Evolutionary conservation across 192 early-diverging fungal species (phyloP).

Genomic region (Entomortierella lignicola): DNA sequence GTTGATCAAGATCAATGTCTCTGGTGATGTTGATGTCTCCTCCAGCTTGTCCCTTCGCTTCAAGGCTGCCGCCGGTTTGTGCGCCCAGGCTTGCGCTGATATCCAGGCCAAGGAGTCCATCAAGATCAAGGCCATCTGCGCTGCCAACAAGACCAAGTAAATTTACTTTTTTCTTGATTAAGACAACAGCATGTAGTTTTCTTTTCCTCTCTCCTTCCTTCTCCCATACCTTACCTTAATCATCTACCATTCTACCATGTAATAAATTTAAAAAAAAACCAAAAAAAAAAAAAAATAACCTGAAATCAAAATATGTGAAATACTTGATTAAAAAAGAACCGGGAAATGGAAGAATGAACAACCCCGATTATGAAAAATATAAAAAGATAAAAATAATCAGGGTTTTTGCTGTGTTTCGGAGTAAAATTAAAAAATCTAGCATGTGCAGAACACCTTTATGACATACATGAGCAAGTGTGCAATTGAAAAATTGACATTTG

Average conservation of each 20-base stretch:
- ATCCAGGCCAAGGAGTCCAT: conserved; percentile 31
- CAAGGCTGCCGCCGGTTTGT: conserved; percentile 35
- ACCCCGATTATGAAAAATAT: too few relatives aligned
- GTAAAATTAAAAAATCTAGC: too few relatives aligned
- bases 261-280: too few relatives aligned
- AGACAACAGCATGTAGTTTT: not conserved
- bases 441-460: too few relatives aligned
- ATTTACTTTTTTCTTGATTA: not conserved
- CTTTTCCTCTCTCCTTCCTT: not conserved
- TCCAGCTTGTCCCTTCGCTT: conserved; percentile 22
- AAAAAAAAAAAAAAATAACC: too few relatives aligned
- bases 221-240: not conserved
- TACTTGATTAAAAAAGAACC: too few relatives aligned
- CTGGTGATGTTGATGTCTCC: conserved; percentile 41
- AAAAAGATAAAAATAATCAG: too few relatives aligned
- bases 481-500: too few relatives aligned
- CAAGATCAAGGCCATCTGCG: conserved; percentile 47
- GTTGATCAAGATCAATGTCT: conserved; percentile 42
- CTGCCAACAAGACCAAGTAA: not conserved
- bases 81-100: conserved; percentile 32
- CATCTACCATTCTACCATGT: not conserved
- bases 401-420: too few relatives aligned
- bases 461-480: too few relatives aligned
- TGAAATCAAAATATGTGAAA: too few relatives aligned
- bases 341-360: too few relatives aligned